Evolutionary conservation across 1,284 basidiomycete species (phyloP).

Genomic region (Cutaneotrichosporon arboriforme): DNA sequence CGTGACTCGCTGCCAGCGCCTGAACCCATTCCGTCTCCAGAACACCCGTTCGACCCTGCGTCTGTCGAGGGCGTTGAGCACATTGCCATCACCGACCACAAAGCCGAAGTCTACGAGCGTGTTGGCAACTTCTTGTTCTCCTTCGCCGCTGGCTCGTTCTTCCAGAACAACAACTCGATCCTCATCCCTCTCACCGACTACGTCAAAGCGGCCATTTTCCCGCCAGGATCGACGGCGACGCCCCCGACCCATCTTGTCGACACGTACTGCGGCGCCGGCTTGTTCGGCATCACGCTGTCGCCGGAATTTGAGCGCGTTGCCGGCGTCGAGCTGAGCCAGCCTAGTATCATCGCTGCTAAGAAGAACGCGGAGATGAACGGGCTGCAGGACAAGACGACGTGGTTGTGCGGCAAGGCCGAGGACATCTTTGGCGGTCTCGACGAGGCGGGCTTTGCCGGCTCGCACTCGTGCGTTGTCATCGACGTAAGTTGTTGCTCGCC

Average conservation of each 20-base stretch:
- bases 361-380: slow-evolving; percentile 74
- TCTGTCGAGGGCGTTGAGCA: slow-evolving; percentile 47
- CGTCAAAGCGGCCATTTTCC: slow-evolving; percentile 69
- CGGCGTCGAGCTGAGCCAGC: slow-evolving; percentile 76
- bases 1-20: slow-evolving; percentile 67
- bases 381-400: slow-evolving; percentile 44
- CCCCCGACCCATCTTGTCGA: slow-evolving; percentile 77
- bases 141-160: slow-evolving; percentile 84
- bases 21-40: slow-evolving; percentile 27
- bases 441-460: slow-evolving; percentile 36
- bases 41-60: slow-evolving; percentile 28
- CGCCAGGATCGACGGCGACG: slow-evolving; percentile 25
- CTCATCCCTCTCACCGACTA: slow-evolving; percentile 75
- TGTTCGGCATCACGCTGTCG: slow-evolving; percentile 86
- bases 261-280: slow-evolving; percentile 80
- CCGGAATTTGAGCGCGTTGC: slow-evolving; percentile 71
- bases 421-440: slow-evolving; percentile 51
- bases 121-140: slow-evolving; percentile 79
- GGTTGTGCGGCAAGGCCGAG: slow-evolving; percentile 55
- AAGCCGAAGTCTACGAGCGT: slow-evolving; percentile 71
- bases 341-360: slow-evolving; percentile 72
- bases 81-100: slow-evolving; percentile 77
- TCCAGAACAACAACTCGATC: slow-evolving; percentile 97
- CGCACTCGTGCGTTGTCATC: slow-evolving; percentile 42
- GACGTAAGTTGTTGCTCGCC: slow-evolving; percentile 39